phyloP scores from a whole-genome alignment of 225 moss, liverwort and hornwort species.

The Sphagnum tenellum region DNA sequence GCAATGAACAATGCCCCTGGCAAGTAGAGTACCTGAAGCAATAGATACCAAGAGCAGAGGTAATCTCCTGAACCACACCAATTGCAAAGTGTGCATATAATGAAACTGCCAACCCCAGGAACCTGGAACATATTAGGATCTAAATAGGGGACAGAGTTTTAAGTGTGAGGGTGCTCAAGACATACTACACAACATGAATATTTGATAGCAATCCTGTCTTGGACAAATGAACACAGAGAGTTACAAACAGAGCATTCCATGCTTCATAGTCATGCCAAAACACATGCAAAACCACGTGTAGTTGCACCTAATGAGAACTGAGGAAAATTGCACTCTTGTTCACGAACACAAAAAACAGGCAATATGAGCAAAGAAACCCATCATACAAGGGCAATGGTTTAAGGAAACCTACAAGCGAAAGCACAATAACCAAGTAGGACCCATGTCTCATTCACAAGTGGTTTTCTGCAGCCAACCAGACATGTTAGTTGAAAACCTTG shows the following conservation, averaged over 20 bases:
- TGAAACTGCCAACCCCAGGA: slow-evolving; percentile 29
- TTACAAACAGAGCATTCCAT: no score
- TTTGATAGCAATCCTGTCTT: no score
- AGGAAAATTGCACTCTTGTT: no score
- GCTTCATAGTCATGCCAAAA: no score
- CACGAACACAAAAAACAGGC: background rate
- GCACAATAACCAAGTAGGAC: slow-evolving; percentile 56
- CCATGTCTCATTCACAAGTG: slow-evolving; percentile 76
- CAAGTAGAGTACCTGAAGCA: slow-evolving; percentile 65
- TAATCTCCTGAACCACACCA: slow-evolving; percentile 81
- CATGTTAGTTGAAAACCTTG: no score
- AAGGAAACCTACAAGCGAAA: slow-evolving; percentile 38
- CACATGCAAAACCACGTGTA: no score
- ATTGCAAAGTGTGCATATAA: slow-evolving; percentile 71
- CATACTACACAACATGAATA: no score
- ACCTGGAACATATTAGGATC: background rate
- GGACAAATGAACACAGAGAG: no score
- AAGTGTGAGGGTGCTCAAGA: no score
- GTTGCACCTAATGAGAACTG: no score
- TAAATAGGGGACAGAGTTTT: background rate
- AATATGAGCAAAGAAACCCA: background rate
- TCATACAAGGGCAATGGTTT: background rate
- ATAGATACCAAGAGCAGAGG: slow-evolving; percentile 75
- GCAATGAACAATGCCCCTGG: background rate
- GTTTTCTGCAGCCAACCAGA: slow-evolving; percentile 41